Evolutionary conservation across 768 basidiomycete species (phyloP).

Genomic region (Lentinula detonsa): DNA sequence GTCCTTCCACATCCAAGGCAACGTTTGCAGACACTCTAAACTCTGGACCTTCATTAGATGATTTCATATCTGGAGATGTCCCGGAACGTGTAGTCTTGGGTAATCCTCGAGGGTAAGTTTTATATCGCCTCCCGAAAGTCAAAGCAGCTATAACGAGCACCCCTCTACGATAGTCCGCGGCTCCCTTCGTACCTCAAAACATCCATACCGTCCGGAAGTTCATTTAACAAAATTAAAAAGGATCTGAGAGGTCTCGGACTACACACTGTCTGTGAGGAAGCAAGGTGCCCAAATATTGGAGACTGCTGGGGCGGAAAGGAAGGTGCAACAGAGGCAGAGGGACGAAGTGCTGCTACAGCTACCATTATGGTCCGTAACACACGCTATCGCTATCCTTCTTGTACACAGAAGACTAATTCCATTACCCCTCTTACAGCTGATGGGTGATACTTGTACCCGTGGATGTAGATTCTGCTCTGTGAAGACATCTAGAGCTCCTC

Average conservation of each 20-base stretch:
- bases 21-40: conserved; percentile 49
- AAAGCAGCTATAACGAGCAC: background rate
- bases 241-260: conserved; percentile 88
- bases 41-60: conserved; percentile 70
- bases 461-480: conserved; percentile 98
- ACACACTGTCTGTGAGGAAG: conserved; percentile 98
- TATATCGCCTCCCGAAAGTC: background rate
- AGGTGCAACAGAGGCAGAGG: conserved; percentile 58
- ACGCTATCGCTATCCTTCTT: background rate
- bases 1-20: conserved; percentile 26
- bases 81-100: conserved; percentile 64
- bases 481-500: conserved; percentile 84
- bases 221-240: conserved; percentile 90
- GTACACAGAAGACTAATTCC: background rate
- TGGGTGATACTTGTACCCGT: conserved; percentile 99
- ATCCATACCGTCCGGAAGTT: conserved; percentile 81
- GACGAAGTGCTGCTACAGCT: conserved; percentile 83
- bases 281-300: conserved; percentile 98
- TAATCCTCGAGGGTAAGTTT: conserved; percentile 56
- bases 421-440: conserved; percentile 50
- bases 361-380: conserved; percentile 84
- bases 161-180: conserved; percentile 52
- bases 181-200: conserved; percentile 88
- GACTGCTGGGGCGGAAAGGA: conserved; percentile 96
- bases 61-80: conserved; percentile 66